Evolutionary conservation across 768 basidiomycete species (phyloP).

Genomic region (Serpula lacrymans): DNA sequence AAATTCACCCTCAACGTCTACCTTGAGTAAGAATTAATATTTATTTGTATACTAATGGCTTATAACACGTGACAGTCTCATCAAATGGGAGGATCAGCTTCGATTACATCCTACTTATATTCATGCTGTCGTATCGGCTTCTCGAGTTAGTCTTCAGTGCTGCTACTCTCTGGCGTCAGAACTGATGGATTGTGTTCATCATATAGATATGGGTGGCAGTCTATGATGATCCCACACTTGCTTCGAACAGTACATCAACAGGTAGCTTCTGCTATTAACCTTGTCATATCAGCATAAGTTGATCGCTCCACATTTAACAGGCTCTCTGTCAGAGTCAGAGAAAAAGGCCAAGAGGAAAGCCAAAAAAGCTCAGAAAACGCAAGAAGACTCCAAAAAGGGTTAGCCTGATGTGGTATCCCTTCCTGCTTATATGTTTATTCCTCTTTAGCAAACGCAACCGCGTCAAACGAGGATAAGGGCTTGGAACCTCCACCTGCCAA

Average conservation of each 20-base stretch:
- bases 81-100: slow-evolving; percentile 79
- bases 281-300: slow-evolving; percentile 1
- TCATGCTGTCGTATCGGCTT: slow-evolving; percentile 65
- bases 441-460: slow-evolving; percentile 28
- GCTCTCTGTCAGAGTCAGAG: slow-evolving; percentile 52
- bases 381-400: slow-evolving; percentile 68
- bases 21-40: slow-evolving; percentile 55
- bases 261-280: slow-evolving; percentile 21
- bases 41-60: slow-evolving; percentile 4
- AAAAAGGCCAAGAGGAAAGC: slow-evolving; percentile 87
- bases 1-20: slow-evolving; percentile 88
- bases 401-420: slow-evolving; percentile 12
- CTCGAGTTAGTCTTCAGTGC: slow-evolving; percentile 44
- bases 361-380: slow-evolving; percentile 66
- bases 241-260: slow-evolving; percentile 32
- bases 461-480: slow-evolving; percentile 63
- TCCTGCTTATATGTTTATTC: slow-evolving; percentile 8
- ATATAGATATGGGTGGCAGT: slow-evolving; percentile 69
- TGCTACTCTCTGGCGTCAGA: slow-evolving; percentile 9
- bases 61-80: slow-evolving; percentile 45
- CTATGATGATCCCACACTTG: slow-evolving; percentile 68
- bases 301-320: slow-evolving; percentile 19
- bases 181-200: slow-evolving; percentile 8
- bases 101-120: slow-evolving; percentile 77
- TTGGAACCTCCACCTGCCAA: slow-evolving; percentile 51